Conservation (phyloP, 2,329 filamentous ascomycete species). For the Zasmidium cellare region DNA sequence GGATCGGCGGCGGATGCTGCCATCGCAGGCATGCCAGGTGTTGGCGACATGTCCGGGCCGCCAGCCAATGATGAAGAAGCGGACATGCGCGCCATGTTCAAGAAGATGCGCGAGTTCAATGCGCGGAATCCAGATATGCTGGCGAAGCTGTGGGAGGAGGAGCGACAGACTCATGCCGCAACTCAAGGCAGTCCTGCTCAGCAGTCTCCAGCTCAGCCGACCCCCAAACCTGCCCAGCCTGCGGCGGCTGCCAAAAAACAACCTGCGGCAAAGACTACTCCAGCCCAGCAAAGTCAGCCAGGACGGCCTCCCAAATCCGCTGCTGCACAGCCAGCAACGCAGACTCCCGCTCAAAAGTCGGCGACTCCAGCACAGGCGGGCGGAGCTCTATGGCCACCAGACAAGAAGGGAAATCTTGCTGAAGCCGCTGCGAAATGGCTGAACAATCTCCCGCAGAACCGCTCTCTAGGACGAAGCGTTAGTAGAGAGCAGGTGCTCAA, state of each 20-base stretch:
- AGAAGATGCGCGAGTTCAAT: conserved; percentile 60
- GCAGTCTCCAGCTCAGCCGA: conserved; percentile 10
- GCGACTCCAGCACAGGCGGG: conserved; percentile 2
- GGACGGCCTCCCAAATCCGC: not conserved
- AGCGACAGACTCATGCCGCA: conserved; percentile 42
- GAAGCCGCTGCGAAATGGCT: conserved; percentile 52
- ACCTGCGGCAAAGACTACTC: not conserved
- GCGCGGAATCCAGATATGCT: conserved; percentile 56
- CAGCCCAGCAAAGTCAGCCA: conserved; percentile 2
- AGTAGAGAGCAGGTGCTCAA: conserved; percentile 42
- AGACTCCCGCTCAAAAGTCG: not conserved
- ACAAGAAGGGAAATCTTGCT: conserved; percentile 53
- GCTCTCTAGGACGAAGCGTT: conserved; percentile 42
- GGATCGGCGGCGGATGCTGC: conserved; percentile 15
- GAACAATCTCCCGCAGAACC: conserved; percentile 44
- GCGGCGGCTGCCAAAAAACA: conserved; percentile 9
- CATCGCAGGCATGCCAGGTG: conserved; percentile 18
- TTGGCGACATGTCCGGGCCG: conserved; percentile 21
- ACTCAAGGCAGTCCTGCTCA: conserved; percentile 3
- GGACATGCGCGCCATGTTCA: conserved; percentile 57
- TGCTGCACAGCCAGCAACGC: not conserved
- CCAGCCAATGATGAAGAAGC: conserved; percentile 44
- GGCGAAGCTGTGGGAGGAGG: conserved; percentile 57
- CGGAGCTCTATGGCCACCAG: conserved; percentile 49
- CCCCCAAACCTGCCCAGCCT: conserved; percentile 10